These are phyloP conservation scores for Vigna trinervia DNA, from an alignment of 306 rosid species.

Conservation along the genomic window DNA sequence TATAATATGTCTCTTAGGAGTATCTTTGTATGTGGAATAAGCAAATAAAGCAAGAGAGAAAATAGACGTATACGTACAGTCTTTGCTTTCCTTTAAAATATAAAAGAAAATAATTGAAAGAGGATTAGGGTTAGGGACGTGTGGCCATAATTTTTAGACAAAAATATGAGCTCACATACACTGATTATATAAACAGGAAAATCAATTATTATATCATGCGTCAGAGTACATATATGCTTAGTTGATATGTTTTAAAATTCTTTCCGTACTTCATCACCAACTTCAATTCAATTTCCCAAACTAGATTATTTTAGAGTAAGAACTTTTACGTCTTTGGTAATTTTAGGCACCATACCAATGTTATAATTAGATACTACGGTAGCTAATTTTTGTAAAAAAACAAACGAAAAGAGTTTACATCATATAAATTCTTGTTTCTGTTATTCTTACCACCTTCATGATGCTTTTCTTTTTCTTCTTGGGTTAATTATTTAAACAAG, in stretches of 20 bases:
- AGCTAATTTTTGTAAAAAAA: neutral
- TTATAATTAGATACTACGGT: neutral
- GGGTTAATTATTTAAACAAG: too few species aligned
- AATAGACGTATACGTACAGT: slow-evolving; percentile 4
- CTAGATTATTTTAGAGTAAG: neutral
- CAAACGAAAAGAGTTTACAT: neutral
- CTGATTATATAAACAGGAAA: neutral
- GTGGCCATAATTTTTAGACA: slow-evolving; percentile 20
- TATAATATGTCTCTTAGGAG: neutral
- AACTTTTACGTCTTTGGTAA: neutral
- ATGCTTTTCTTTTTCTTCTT: too few species aligned
- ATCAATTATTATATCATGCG: slow-evolving; percentile 8
- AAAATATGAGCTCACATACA: neutral
- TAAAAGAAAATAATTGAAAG: neutral
- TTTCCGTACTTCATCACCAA: neutral
- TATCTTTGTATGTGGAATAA: neutral
- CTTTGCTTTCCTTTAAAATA: slow-evolving; percentile 3
- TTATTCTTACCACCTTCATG: too few species aligned
- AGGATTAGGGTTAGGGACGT: neutral
- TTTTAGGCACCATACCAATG: neutral
- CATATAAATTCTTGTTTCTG: neutral
- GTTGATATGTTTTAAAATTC: slow-evolving; percentile 2
- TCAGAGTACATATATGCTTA: slow-evolving; percentile 33
- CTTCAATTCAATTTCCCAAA: neutral
- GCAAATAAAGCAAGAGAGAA: slow-evolving; percentile 8